A percentile compares a stretch with the other conserved stretches of the same genome.
phyloP scores from a whole-genome alignment of 2,329 filamentous ascomycete genomes.

The Diaporthe sp. region DNA sequence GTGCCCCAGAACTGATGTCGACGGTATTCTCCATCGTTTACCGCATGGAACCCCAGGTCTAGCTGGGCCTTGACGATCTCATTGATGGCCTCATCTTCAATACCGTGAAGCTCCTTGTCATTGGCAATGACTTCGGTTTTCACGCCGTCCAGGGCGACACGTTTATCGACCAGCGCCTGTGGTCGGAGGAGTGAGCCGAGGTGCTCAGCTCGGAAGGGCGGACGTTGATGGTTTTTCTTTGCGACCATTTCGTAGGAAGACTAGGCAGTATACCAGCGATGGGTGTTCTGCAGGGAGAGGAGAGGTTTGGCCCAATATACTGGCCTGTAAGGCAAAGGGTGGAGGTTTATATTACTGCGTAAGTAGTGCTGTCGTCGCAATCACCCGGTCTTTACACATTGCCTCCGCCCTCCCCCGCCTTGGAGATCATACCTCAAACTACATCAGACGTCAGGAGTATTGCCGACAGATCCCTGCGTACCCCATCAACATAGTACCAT shows the following conservation, averaged over 20 bases:
- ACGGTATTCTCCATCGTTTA: constrained; percentile 74
- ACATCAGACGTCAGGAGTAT: constrained; percentile 6
- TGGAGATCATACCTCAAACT: not conserved
- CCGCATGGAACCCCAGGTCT: constrained; percentile 67
- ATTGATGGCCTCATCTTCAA: constrained; percentile 71
- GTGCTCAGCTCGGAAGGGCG: constrained; percentile 82
- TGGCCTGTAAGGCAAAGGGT: not conserved
- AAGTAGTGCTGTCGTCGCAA: not conserved
- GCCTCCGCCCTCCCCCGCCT: constrained; percentile 19
- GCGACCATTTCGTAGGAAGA: constrained; percentile 17
- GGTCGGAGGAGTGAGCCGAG: constrained; percentile 82
- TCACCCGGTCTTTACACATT: not conserved
- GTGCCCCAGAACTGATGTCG: constrained; percentile 52
- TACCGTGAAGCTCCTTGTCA: constrained; percentile 59
- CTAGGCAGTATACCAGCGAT: no score
- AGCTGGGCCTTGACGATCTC: constrained; percentile 72
- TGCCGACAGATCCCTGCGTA: constrained; percentile 20
- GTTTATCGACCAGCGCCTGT: constrained; percentile 67
- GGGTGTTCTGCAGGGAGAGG: not conserved
- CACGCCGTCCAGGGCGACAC: constrained; percentile 50
- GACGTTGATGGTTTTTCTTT: constrained; percentile 46
- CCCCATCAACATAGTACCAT: constrained; percentile 6
- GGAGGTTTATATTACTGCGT: constrained; percentile 11
- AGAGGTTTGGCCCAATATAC: no score
- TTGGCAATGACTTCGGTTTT: constrained; percentile 54